Percentiles rank a stretch among this genome's conserved stretches.
These are phyloP conservation scores for Diospyros lotus DNA, from an alignment of 148 eudicot genomes.

Conservation along the genomic window DNA sequence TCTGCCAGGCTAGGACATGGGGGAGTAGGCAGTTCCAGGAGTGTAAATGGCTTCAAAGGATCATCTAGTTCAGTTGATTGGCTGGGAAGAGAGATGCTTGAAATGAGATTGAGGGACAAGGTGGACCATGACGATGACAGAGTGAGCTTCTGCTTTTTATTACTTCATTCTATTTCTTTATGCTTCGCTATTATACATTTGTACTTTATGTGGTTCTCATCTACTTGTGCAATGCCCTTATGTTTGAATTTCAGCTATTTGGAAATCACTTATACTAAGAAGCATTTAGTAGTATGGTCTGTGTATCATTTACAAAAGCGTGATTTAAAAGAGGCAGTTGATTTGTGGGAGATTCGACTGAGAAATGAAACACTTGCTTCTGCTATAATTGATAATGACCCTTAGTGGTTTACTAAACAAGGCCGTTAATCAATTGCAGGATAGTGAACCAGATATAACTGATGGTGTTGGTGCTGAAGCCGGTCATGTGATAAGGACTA, in stretches of 20 bases:
- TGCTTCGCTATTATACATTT: not conserved
- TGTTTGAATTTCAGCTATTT: not conserved
- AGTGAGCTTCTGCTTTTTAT: constrained; percentile 36
- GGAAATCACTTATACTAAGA: not conserved
- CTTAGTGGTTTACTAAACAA: not conserved
- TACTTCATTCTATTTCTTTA: not conserved
- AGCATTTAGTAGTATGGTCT: not conserved
- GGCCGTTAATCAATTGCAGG: constrained; percentile 34
- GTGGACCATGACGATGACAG: constrained; percentile 73
- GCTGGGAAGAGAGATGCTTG: constrained; percentile 95
- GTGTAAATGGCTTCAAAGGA: constrained; percentile 55
- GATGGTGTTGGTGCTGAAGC: constrained; percentile 93
- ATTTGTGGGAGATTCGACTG: not conserved
- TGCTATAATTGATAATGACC: not conserved
- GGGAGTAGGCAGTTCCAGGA: constrained; percentile 77
- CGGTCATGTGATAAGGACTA: constrained; percentile 88
- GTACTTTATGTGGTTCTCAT: not conserved
- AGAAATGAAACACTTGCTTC: constrained; percentile 5
- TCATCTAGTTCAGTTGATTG: constrained; percentile 91
- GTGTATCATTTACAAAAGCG: not conserved
- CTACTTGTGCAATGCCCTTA: not conserved
- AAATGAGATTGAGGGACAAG: constrained; percentile 80
- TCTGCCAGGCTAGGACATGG: constrained; percentile 77
- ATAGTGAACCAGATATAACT: constrained; percentile 89
- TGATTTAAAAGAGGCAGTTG: not conserved